Conservation (phyloP, 345 rosid genomes). For the Pistacia integerrima region DNA sequence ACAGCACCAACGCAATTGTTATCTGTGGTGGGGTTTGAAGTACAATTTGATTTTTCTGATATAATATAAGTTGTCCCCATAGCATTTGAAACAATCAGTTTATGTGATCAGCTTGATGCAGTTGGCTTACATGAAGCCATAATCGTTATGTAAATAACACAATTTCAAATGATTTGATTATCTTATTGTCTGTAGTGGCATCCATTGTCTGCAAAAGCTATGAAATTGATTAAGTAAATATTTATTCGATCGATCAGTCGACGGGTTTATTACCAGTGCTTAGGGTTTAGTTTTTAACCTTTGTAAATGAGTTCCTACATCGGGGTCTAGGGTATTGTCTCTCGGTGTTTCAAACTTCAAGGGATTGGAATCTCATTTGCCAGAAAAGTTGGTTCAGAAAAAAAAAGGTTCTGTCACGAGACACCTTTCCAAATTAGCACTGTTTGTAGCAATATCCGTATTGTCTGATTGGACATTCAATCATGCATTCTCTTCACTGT, state of each 20-base stretch:
- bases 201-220: background rate
- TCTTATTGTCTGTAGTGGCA: background rate
- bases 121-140: background rate
- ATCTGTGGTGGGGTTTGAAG: too few relatives aligned
- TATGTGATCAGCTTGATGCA: background rate
- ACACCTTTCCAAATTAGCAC: conserved; percentile 45
- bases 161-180: too few relatives aligned
- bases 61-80: background rate
- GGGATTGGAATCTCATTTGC: conserved; percentile 38
- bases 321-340: background rate
- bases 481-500: conserved; percentile 15
- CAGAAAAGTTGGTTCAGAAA: conserved; percentile 23
- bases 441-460: conserved; percentile 32
- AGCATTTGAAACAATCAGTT: background rate
- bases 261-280: background rate
- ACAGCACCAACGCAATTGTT: too few relatives aligned
- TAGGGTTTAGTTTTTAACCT: background rate
- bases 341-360: conserved; percentile 3
- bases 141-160: background rate
- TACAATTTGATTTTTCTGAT: too few relatives aligned
- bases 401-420: conserved; percentile 43
- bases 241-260: background rate
- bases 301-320: background rate
- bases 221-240: background rate
- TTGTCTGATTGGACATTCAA: conserved; percentile 39